Base-by-base conservation (phyloP, 768 basidiomycete genomes). In the Porpolomopsis calyptriformis region DNA sequence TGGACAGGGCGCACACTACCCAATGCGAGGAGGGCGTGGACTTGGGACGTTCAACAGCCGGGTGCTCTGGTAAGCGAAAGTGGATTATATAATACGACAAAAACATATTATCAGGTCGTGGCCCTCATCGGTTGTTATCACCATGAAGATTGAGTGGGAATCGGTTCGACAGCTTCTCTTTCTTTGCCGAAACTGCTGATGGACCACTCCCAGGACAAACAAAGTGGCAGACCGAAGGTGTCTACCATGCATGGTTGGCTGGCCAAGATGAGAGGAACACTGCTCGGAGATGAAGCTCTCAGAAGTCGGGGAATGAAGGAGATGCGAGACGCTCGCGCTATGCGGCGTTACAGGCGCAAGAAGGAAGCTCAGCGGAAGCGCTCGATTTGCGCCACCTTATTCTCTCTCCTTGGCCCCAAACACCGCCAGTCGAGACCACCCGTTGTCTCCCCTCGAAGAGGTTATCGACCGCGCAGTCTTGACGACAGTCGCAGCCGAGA, bases 211-310 rank as follows among this genome's bases (percentile, higher is more conserved):
- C 67, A 47, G 16, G 71, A 73, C 57, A 71, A 70, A 36, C 60
- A 64, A 43, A 69, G 70, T 25, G 55, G 64, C 42, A 64, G 67
- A 33, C 77, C 73, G 40, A 70, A 68, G 25, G 72, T 73, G 34
- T 79, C 74, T 4, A 71, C 73, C 9, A 70, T 83, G 60, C 84
- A 86, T 52, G 84, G 84, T 25, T 86, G 83, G 82, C 66, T 85
- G 49, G 76, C 78, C n/a, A 86, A 85, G 62, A 74, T 79, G 74
- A 72, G 83, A 49, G 84, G 82, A 20, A 85, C 83, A 10, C 66
- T 85, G 25, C 57, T 71, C 25, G 82, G 80, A 27, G 69, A 82
- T 55, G 82, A 85, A 56, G 55, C 52, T 16, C 62, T 81, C 39
- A 71, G 82, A 50, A 68, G 59, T 44, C 72, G 64, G 60, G 84